A percentile compares a stretch with the other conserved stretches of the same genome.
These are phyloP conservation scores for Chlorociboria aeruginascens DNA, from an alignment of 495 filamentous ascomycete genomes.

Conservation along the genomic window DNA sequence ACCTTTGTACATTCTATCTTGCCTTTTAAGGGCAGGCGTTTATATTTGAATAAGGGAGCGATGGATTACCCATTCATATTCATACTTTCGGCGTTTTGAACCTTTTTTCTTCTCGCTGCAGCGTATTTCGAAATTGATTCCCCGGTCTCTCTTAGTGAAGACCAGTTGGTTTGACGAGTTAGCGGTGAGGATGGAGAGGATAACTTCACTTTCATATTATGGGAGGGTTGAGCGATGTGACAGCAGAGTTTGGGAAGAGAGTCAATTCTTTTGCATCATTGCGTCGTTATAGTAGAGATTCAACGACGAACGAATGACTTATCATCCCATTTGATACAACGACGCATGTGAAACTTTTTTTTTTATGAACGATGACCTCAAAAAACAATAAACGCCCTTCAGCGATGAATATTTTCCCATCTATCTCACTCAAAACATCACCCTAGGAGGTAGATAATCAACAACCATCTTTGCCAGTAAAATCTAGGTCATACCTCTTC, in stretches of 20 bases:
- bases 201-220: slow-evolving; percentile 4
- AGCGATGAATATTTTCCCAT: too few relatives aligned
- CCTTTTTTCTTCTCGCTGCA: not conserved
- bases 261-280: not conserved
- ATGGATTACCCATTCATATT: not conserved
- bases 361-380: too few relatives aligned
- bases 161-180: not conserved
- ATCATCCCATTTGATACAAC: not conserved
- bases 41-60: not conserved
- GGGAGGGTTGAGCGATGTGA: not conserved
- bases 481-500: too few relatives aligned
- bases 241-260: not conserved
- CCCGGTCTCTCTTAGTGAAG: slow-evolving; percentile 6
- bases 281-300: slow-evolving; percentile 18
- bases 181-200: not conserved
- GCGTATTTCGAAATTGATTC: slow-evolving; percentile 14
- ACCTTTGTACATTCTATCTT: slow-evolving; percentile 12
- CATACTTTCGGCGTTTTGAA: slow-evolving; percentile 10
- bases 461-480: not conserved
- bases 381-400: too few relatives aligned
- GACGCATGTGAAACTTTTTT: too few relatives aligned
- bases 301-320: slow-evolving; percentile 9
- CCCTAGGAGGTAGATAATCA: too few relatives aligned
- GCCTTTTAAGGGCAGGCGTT: slow-evolving; percentile 11
- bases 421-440: too few relatives aligned